Base-by-base conservation (phyloP, 345 rosid genomes). In the Eutrema japonicum region DNA sequence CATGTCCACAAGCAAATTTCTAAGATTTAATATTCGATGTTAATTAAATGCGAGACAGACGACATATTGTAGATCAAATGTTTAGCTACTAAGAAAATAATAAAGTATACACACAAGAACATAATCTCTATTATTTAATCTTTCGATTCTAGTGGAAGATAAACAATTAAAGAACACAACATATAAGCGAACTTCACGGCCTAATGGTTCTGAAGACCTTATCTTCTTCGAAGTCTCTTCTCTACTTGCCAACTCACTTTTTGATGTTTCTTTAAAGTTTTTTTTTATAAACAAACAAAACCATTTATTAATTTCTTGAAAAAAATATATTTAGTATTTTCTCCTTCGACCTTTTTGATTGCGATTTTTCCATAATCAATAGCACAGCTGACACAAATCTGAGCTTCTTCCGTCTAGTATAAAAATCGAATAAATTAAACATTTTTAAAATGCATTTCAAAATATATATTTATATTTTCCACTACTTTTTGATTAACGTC, bases 371-470 rank as follows among this genome's bases (percentile, higher is more conserved):
- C 7, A 68, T 40, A 68, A 67, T 41, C 67, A 45, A 33, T 75
- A 42, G 10, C 47, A 50, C 40, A 75, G 68, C 63, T 59, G 73
- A 74, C 71, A 62, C 53, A 66, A 61, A 29, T 68, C 73, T 72
- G 62, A 63, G 64, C 29, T 75, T 77, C 70, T 62, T 46, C 33
- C 37, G 42, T 74, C 57, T 56, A 38, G 40, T 66, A 56, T 48
- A 57, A 11, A 32, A n/a, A 65, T 37, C 57, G 52, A 59, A 68
- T 63, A 3, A 56, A 40, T 7, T 57, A 52, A 10, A 30, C 4
- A 64, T 26, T 2, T n/a, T 38, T 37, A 1, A 32, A 48, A 52
- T 43, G 14, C 59, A 51, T 49, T 47, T 49, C 27, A 63, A 4
- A 35, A 50, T 22, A 47, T 13, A 50, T 50, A 40, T 7, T 46